Percentiles rank a stretch among this genome's conserved stretches.
These are phyloP conservation scores for Nakazawaea pomicola DNA, from an alignment of 805 yeast species.

Conservation along the genomic window DNA sequence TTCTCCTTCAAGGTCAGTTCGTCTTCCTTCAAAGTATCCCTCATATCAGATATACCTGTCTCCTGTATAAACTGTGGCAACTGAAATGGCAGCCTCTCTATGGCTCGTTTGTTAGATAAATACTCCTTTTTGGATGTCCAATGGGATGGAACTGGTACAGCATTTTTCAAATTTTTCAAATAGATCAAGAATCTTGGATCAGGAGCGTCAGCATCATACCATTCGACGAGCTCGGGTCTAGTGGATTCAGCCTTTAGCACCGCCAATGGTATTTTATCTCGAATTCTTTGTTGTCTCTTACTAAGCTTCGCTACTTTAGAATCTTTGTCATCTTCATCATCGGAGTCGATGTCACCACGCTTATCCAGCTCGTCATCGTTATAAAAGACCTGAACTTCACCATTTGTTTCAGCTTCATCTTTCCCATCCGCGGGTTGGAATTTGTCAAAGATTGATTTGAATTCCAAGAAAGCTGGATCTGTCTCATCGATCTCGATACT, in stretches of 20 bases:
- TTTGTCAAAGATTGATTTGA: conserved; percentile 28
- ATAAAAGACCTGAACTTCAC: conserved; percentile 19
- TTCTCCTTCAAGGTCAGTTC: conserved; percentile 61
- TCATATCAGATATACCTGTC: conserved; percentile 86
- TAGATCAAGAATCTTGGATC: conserved; percentile 67
- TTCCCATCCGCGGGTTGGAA: too few species aligned
- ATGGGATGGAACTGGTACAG: conserved; percentile 74
- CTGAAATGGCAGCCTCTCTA: conserved; percentile 66
- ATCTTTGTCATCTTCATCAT: conserved; percentile 20
- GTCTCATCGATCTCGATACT: conserved; percentile 11
- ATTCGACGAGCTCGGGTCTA: conserved; percentile 73
- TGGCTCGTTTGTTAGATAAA: conserved; percentile 57
- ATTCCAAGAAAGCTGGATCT: conserved; percentile 20
- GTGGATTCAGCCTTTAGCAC: conserved; percentile 54
- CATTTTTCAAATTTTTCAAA: conserved; percentile 61
- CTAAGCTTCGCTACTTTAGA: conserved; percentile 25
- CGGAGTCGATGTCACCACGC: conserved; percentile 12
- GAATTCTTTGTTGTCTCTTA: conserved; percentile 46
- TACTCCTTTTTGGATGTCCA: conserved; percentile 82
- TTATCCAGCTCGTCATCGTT: conserved; percentile 17
- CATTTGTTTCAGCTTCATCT: conserved; percentile 22
- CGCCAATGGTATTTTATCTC: conserved; percentile 59
- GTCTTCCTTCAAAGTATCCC: conserved; percentile 52
- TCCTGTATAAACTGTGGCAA: conserved; percentile 73
- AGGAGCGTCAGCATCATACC: conserved; percentile 82